phyloP scores from a whole-genome alignment of 495 filamentous ascomycete species.

The Penicillium lagena region DNA sequence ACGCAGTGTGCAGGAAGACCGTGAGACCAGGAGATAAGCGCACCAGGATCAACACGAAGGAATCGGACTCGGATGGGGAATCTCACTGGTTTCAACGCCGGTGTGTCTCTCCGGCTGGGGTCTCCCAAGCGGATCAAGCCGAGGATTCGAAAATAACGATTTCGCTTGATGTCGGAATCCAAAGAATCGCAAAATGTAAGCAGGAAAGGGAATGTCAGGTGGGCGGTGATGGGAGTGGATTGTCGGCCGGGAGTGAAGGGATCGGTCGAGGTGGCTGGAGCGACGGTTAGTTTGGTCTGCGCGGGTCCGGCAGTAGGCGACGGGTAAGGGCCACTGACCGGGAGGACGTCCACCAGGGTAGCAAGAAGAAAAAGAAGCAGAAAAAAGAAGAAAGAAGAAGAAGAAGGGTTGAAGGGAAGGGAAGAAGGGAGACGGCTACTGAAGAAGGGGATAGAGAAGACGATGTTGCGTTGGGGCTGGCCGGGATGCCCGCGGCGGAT shows the following conservation, averaged over 20 bases:
- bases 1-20: no score
- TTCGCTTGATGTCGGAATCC: no score
- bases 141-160: no score
- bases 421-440: constrained; percentile 11
- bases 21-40: no score
- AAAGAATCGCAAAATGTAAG: constrained; percentile 5
- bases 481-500: constrained; percentile 20
- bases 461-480: constrained; percentile 13
- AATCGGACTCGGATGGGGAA: no score
- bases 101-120: no score
- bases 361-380: constrained; percentile 18
- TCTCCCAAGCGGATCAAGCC: no score
- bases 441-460: constrained; percentile 4
- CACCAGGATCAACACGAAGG: no score
- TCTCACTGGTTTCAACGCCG: no score
- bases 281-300: constrained; percentile 25
- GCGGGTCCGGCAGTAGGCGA: constrained; percentile 26
- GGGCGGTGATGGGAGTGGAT: constrained; percentile 8
- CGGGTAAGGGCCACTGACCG: constrained; percentile 10
- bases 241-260: constrained; percentile 39
- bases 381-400: constrained; percentile 26
- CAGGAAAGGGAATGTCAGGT: constrained; percentile 10
- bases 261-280: constrained; percentile 50
- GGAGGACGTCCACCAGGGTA: constrained; percentile 3
- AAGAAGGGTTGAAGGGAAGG: constrained; percentile 16